Percentiles rank a stretch among this genome's conserved stretches.
These are phyloP conservation scores for Plectosphaerella cucumerina DNA, from an alignment of 2,329 filamentous ascomycete genomes.

Conservation along the genomic window DNA sequence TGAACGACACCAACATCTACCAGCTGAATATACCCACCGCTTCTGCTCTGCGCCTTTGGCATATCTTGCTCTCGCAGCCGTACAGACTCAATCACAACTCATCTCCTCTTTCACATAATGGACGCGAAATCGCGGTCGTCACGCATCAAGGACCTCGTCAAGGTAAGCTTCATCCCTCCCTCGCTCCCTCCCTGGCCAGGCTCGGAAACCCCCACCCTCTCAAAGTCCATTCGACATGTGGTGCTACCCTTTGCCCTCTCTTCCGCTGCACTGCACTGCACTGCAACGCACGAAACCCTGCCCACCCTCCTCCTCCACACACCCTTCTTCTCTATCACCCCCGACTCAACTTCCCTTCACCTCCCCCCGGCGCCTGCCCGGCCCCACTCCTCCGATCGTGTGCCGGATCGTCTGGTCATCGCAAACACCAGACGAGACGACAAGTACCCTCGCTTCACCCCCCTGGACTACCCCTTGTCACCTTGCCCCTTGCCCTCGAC, in stretches of 20 bases:
- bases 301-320: not conserved
- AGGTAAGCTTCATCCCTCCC: slow-evolving; percentile 4
- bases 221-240: too few species aligned
- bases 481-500: too few species aligned
- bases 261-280: too few species aligned
- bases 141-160: slow-evolving; percentile 12
- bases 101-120: slow-evolving; percentile 5
- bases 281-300: not conserved
- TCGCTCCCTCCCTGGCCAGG: too few species aligned
- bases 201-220: not conserved
- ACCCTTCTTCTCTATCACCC: too few species aligned
- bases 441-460: not conserved
- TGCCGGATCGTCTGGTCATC: not conserved
- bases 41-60: not conserved
- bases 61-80: not conserved
- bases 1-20: too few species aligned
- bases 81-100: not conserved
- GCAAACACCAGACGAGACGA: not conserved
- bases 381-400: not conserved
- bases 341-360: too few species aligned
- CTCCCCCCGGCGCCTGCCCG: not conserved
- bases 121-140: slow-evolving; percentile 11
- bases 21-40: not conserved
- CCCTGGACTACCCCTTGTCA: not conserved
- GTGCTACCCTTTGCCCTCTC: too few species aligned